phyloP scores from a whole-genome alignment of 306 rosid genomes.

The Lablab purpureus region DNA sequence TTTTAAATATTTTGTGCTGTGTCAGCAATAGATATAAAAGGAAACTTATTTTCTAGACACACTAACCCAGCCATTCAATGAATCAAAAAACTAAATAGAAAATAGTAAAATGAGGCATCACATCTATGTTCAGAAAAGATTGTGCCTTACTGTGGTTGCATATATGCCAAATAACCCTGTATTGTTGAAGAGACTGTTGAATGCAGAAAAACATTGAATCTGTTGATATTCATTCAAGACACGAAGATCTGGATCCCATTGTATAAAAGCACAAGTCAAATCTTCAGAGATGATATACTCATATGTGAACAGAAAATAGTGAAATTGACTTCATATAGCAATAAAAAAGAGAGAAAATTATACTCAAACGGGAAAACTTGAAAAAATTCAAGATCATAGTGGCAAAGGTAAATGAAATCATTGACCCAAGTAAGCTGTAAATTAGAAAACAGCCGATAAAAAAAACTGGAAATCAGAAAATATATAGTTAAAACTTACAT shows the following conservation, averaged over 20 bases:
- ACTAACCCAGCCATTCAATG: background rate
- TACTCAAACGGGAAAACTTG: background rate
- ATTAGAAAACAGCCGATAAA: no score
- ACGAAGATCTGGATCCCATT: conserved; percentile 71
- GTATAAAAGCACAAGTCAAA: conserved; percentile 16
- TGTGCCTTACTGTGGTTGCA: conserved; percentile 74
- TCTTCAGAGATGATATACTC: conserved; percentile 3
- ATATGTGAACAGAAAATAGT: conserved; percentile 20
- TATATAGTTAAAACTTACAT: conserved; percentile 59
- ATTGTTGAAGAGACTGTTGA: conserved; percentile 86
- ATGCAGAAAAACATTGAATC: conserved; percentile 80
- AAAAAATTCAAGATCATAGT: background rate
- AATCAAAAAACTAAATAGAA: background rate
- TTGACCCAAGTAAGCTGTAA: background rate
- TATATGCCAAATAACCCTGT: conserved; percentile 86
- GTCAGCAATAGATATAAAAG: background rate
- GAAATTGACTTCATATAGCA: conserved; percentile 27
- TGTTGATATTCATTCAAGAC: conserved; percentile 81
- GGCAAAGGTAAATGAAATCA: conserved; percentile 4
- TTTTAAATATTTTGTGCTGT: conserved; percentile 14
- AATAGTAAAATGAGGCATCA: background rate
- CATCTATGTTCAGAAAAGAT: conserved; percentile 3
- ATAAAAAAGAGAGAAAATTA: background rate
- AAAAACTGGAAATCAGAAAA: background rate
- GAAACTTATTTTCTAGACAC: background rate